Evolutionary conservation across 2,329 filamentous ascomycete species (phyloP), one percentile per base, ranked within the genome.

Genomic region (Pyrenophora graminea): DNA sequence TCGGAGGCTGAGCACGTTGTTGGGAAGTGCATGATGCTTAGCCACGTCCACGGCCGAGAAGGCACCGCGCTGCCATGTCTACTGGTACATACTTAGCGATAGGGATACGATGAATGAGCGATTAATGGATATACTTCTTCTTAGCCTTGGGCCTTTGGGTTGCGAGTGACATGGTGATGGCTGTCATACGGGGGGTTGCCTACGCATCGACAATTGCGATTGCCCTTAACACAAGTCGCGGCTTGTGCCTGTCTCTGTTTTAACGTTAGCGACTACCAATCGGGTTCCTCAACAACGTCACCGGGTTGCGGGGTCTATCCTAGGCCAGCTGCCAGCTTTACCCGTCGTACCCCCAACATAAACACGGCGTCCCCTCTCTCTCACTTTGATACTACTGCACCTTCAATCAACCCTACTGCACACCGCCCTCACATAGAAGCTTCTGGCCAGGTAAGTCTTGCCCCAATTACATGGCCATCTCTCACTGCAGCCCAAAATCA

Each of bases 31-130:
- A 48, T 18, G 19, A 50, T 39, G 7, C 38, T 36, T 43, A 32
- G 39, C 43, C 19, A 49, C 56, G 21, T 68, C 59, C 63, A 68
- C 66, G 66, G 66, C 66, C 67, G 66, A 53, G 57, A 67, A 48
- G 34, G n/a, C 6, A 23, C 39, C 34, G 13, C 15, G 4, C 17
- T 17, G 18, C 9, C 7, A 30, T 10, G 8, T 7, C 10, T 31
- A 12, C 15, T 15, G 15, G 15, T 15, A 15, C 15, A 15, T 15
- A 15, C 7, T 13, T 27, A 39, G 27, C n/a, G 25, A 30, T 15
- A 30, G 21, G 12, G 13, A 5, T 39, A 25, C 39, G 32, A 39
- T 25, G 19, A 42, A 6, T 67, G 65, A 53, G 65, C 56, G 53
- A 68, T 67, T 65, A 68, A 67, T 67, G 37, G 44, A 52, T 32